Percentiles rank a stretch among this genome's conserved stretches.
Conservation (phyloP, 352 stramenopile genomes). For the Lagenidium sp. region DNA sequence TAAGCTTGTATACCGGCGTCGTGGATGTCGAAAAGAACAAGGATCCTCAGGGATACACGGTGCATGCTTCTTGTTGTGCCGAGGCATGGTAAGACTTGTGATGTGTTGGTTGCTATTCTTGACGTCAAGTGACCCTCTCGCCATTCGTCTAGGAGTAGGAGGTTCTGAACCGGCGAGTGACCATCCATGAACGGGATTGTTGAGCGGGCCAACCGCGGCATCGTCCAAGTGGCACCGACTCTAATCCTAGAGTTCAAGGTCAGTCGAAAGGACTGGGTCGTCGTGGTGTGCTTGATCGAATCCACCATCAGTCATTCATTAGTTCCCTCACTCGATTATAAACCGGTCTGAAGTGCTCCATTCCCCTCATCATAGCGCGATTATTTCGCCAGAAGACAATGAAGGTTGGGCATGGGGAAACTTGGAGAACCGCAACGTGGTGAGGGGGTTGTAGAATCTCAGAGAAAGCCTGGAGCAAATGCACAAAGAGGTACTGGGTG, state of each 20-base stretch:
- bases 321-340: constrained; percentile 10
- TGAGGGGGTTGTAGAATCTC: neutral
- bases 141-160: too few relatives aligned
- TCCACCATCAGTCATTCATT: constrained; percentile 19
- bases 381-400: neutral
- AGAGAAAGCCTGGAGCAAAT: neutral
- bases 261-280: constrained; percentile 10
- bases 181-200: constrained; percentile 24
- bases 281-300: constrained; percentile 18
- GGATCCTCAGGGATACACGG: too few relatives aligned
- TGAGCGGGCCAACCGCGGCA: constrained; percentile 13
- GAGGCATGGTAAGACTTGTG: too few relatives aligned
- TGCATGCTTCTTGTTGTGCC: too few relatives aligned
- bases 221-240: constrained; percentile 17
- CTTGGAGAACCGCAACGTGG: neutral
- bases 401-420: neutral
- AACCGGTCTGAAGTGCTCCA: constrained; percentile 3
- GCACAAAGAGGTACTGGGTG: constrained; percentile 7
- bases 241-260: constrained; percentile 21
- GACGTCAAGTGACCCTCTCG: too few relatives aligned
- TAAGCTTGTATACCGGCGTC: too few relatives aligned
- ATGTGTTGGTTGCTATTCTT: too few relatives aligned
- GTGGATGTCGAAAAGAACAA: too few relatives aligned
- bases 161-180: constrained; percentile 18
- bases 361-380: neutral